These are phyloP conservation scores for Verticillium dahliae DNA, from an alignment of 2,329 filamentous ascomycete species.

Conservation along the genomic window DNA sequence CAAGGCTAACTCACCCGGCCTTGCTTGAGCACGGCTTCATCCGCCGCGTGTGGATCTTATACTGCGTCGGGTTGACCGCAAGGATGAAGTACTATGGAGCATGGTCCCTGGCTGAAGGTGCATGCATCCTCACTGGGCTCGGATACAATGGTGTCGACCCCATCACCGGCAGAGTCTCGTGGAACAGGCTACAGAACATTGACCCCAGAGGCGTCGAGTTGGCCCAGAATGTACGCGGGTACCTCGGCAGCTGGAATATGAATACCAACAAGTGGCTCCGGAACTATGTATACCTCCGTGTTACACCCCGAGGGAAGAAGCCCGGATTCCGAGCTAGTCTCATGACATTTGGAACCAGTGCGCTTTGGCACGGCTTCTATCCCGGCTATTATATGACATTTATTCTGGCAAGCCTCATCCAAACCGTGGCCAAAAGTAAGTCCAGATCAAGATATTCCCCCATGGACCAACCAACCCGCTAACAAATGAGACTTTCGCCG, in stretches of 20 bases:
- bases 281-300: constrained; percentile 91
- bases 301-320: constrained; percentile 92
- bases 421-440: constrained; percentile 91
- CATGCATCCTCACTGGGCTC: constrained; percentile 87
- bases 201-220: constrained; percentile 78
- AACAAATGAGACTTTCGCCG: constrained; percentile 70
- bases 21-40: constrained; percentile 64
- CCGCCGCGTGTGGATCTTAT: constrained; percentile 68
- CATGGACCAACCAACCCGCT: constrained; percentile 3
- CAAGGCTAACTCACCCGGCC: constrained; percentile 56
- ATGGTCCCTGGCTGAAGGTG: constrained; percentile 87
- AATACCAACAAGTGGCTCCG: constrained; percentile 96
- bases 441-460: constrained; percentile 12
- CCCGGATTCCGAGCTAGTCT: constrained; percentile 92
- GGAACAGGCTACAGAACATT: constrained; percentile 85
- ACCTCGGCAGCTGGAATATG: constrained; percentile 93
- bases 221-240: constrained; percentile 89
- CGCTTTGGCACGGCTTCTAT: constrained; percentile 97
- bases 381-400: constrained; percentile 94
- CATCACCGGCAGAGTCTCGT: constrained; percentile 75
- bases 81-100: constrained; percentile 96
- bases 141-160: constrained; percentile 92
- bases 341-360: constrained; percentile 89
- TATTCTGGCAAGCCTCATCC: constrained; percentile 80
- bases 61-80: constrained; percentile 76